Evolutionary conservation across 192 early-diverging fungal species (phyloP), one percentile per base, ranked within the genome.

Genomic region (Allomyces macrogynus): DNA sequence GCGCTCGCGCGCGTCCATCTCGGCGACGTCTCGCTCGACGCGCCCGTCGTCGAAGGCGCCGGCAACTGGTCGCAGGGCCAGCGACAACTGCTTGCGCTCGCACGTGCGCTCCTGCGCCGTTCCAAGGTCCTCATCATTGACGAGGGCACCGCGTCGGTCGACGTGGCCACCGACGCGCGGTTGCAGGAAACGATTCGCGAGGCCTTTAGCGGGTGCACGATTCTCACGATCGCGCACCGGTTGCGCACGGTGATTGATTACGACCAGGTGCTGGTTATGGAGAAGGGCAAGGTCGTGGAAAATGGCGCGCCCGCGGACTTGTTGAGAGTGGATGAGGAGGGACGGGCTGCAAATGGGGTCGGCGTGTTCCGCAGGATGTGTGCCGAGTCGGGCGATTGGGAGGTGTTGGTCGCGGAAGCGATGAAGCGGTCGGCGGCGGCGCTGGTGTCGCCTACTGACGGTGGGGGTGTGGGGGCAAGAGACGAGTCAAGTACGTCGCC

Each of bases 131-230:
- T 90, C 2, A 69, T 91, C 0, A 67, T 90, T 0, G 88, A 90
- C 65, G 88, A 95, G 66, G 91, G 89, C 4, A 91, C 89, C 0
- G 89, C 90, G 18, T 75, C 74, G 18, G 80, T 87, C 18, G 83
- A 84, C 65, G 75, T 76, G 57, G 84, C 82, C 60, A 86, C 86
- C 7, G 84, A 87, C 68, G 77, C 77, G 40, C 70, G 84, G 65
- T 74, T 87, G 18, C 86, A 87, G 65, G 72, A 76, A 68, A 73
- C 76, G 8, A 73, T 87, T 57, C 79, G 79, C 24, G 74, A 72
- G 23, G 76, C 79, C n/a, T 78, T 82, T 61, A 72, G 71, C 14
- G 61, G 79, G 3, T 70, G 72, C 54, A 82, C 79, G 0, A 75
- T 85, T 2, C 49, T 85, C 20, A 82, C 80, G 22, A 81, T 85